phyloP scores from a whole-genome alignment of 73 alveolate species.

The Tetrahymena thermophila region DNA sequence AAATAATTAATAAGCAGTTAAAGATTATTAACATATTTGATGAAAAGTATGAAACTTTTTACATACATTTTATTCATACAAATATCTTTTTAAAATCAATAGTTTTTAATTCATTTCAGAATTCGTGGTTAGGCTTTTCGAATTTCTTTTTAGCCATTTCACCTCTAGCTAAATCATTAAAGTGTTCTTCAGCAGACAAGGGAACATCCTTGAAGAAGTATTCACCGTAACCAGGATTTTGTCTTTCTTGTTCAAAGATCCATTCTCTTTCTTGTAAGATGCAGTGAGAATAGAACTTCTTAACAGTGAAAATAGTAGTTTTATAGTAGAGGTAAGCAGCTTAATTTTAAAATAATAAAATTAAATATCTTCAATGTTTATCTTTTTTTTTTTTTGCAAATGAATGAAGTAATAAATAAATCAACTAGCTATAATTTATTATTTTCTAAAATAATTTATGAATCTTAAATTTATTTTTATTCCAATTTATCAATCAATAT shows the following conservation, averaged over 20 bases:
- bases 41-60: not conserved
- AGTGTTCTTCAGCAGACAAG: slow-evolving; percentile 41
- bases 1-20: not conserved
- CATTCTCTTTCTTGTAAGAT: slow-evolving; percentile 44
- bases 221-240: slow-evolving; percentile 23
- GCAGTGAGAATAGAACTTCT: slow-evolving; percentile 24
- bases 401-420: too few species aligned
- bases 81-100: not conserved
- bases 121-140: not conserved
- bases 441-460: not conserved
- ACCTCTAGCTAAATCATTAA: slow-evolving; percentile 43
- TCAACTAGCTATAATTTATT: too few species aligned
- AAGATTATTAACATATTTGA: not conserved
- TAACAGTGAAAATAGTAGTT: slow-evolving; percentile 25
- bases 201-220: slow-evolving; percentile 45
- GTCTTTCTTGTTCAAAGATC: slow-evolving; percentile 34
- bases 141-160: slow-evolving; percentile 38
- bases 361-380: not conserved
- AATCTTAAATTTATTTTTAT: not conserved
- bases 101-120: not conserved
- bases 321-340: slow-evolving; percentile 41
- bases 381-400: too few species aligned
- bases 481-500: not conserved
- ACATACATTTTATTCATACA: not conserved
- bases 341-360: not conserved